phyloP scores from a whole-genome alignment of 2,329 filamentous ascomycete species.

The Cytospora chrysosperma region DNA sequence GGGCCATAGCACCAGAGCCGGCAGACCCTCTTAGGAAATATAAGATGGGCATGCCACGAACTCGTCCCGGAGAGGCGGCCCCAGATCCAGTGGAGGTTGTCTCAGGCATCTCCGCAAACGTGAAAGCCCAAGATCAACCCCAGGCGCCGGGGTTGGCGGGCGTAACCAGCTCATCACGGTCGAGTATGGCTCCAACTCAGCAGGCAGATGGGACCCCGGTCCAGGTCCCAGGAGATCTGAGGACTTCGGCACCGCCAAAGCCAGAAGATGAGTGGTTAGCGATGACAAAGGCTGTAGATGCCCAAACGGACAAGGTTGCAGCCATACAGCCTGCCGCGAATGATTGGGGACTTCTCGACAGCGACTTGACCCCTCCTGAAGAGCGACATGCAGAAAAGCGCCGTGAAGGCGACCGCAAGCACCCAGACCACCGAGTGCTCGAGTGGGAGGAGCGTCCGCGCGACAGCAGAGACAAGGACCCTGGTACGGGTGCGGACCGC shows the following conservation, averaged over 20 bases:
- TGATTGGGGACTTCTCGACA: not conserved
- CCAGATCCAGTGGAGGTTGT: not conserved
- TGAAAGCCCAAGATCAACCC: not conserved
- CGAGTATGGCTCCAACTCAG: not conserved
- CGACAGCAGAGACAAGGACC: constrained; percentile 2
- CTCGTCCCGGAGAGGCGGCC: not conserved
- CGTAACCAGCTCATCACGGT: not conserved
- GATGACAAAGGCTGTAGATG: not conserved
- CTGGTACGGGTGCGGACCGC: not conserved
- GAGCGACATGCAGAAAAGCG: not conserved
- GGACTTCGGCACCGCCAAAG: not conserved
- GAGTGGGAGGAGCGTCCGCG: not conserved
- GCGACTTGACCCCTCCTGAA: not conserved
- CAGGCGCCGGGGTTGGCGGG: not conserved
- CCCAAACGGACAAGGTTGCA: not conserved
- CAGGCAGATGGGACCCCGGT: too few relatives aligned
- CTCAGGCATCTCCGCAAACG: too few relatives aligned
- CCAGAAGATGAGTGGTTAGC: not conserved
- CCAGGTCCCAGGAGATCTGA: not conserved
- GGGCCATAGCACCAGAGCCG: not conserved
- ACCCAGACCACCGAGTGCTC: not conserved
- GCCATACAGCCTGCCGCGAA: not conserved
- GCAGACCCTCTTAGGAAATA: not conserved
- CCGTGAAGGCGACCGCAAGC: not conserved
- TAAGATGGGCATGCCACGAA: too few relatives aligned